Evolutionary conservation across 2,329 filamentous ascomycete genomes (phyloP).

Genomic region (Zymoseptoria crescenta): DNA sequence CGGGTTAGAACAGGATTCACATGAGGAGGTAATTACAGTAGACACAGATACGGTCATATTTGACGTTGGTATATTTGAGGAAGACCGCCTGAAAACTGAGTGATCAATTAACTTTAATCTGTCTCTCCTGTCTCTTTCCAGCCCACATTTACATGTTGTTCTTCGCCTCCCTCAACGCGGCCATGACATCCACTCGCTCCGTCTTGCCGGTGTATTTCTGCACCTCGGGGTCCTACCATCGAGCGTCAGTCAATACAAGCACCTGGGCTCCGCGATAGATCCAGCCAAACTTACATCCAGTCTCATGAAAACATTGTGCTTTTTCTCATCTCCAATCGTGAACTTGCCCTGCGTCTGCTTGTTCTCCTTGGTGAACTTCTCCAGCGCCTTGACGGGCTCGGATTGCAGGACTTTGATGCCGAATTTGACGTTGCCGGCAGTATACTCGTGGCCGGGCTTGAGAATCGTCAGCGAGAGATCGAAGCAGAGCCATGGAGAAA

Average conservation of each 20-base stretch:
- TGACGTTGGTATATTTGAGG: not conserved
- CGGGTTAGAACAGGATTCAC: not conserved
- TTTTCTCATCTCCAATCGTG: conserved; percentile 95
- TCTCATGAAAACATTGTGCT: conserved; percentile 96
- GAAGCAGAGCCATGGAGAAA: not conserved
- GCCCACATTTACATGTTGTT: conserved; percentile 41
- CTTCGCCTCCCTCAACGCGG: conserved; percentile 81
- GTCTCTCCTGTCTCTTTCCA: too few species aligned
- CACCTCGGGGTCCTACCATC: conserved; percentile 65
- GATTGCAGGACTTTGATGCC: conserved; percentile 66
- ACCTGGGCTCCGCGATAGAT: not conserved
- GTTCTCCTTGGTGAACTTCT: conserved; percentile 69
- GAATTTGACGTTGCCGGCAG: conserved; percentile 93
- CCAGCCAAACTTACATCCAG: conserved; percentile 55
- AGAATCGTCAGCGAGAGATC: not conserved
- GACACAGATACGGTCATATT: not conserved
- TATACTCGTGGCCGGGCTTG: conserved; percentile 93
- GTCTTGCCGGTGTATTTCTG: conserved; percentile 77
- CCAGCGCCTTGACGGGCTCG: conserved; percentile 67
- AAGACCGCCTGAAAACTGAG: not conserved
- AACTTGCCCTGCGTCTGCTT: conserved; percentile 89
- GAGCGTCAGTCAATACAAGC: not conserved
- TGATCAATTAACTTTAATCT: too few species aligned
- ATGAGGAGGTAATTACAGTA: not conserved
- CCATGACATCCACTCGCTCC: conserved; percentile 77